These are phyloP conservation scores for Ceratobasidium sp. DNA, from an alignment of 1,284 basidiomycete species.

Conservation along the genomic window DNA sequence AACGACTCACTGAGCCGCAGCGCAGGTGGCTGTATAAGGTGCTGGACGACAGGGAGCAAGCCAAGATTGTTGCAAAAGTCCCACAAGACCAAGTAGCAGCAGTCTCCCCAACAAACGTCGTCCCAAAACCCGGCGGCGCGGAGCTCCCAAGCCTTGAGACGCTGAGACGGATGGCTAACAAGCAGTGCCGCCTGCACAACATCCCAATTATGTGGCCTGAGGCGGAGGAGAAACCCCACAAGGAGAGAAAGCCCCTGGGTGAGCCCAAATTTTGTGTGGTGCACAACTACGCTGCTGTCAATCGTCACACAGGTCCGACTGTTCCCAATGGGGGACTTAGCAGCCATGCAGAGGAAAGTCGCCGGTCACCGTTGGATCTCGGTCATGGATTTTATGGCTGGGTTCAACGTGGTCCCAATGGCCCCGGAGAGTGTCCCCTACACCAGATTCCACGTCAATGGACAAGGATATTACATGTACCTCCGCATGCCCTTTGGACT, in stretches of 20 bases:
- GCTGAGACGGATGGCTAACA: constrained; percentile 35
- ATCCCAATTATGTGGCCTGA: constrained; percentile 10
- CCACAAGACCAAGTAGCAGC: constrained; percentile 34
- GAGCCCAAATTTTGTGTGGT: constrained; percentile 42
- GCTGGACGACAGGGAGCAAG: constrained; percentile 31
- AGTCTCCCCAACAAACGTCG: constrained; percentile 15
- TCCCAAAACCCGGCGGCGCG: constrained; percentile 13
- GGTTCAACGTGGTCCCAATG: constrained; percentile 39
- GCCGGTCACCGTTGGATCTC: constrained; percentile 38
- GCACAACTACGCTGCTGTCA: constrained; percentile 44
- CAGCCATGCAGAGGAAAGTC: constrained; percentile 26
- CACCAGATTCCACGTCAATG: constrained; percentile 40
- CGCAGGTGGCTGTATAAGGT: constrained; percentile 30
- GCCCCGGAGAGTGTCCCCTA: constrained; percentile 34
- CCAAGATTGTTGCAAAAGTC: constrained; percentile 29
- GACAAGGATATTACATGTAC: constrained; percentile 41
- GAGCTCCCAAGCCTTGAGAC: constrained; percentile 22
- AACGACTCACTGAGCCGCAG: constrained; percentile 41
- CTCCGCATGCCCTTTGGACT: constrained; percentile 39
- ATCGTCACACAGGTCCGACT: constrained; percentile 40
- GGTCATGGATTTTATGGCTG: constrained; percentile 38
- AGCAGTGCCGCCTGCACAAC: background rate
- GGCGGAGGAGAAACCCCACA: background rate
- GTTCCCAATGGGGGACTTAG: constrained; percentile 36
- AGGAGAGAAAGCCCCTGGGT: background rate